Evolutionary conservation across 2,329 filamentous ascomycete species (phyloP), one percentile per base, ranked within the genome.

Genomic region (Lachnellula arida): DNA sequence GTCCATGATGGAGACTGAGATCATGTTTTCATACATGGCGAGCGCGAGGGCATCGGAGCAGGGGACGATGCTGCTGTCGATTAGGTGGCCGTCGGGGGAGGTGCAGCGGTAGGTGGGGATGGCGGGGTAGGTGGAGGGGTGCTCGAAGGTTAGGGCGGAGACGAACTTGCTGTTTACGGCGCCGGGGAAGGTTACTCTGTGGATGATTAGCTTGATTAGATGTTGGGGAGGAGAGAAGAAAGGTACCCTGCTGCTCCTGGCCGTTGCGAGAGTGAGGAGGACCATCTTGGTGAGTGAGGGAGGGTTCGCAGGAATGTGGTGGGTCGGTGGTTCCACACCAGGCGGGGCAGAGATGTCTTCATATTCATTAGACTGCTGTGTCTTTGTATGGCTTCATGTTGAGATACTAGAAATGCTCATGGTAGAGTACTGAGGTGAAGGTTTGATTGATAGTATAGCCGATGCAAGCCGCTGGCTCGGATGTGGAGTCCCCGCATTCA

Each of bases 141-240:
- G 81, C 54, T 89, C 82, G 73, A 96, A 97, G 42, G 81, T 78
- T 72, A 97, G 86, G 0, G 80, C 78, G 62, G 82, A 87, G 4
- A 90, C 96, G 73, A 99, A 99, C 60, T 90, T 89, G 71, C 91
- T 96, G 72, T 97, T 93, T 51, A 97, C 79, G 0, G 94, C 94
- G n/a, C 94, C 94, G 0, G 94, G 94, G 64, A 99, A 99, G 12
- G 66, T 64, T 11, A 70, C 63, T 19, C 54, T 83, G 76, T 11
- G 84, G 17, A n/a, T 40, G 17, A n/a, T n/a, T n/a, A n/a, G n/a
- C n/a, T n/a, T n/a, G n/a, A n/a, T n/a, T n/a, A 6, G 14, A 15
- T 40, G 37, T 3, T 7, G 9, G 19, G 46, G 28, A 34, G 15
- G 22, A 11, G 28, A 32, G 44, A 44, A 23, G 14, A n/a, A n/a